Evolutionary conservation across 176 grass and related monocot species (phyloP).

Genomic region (Avena eriantha): DNA sequence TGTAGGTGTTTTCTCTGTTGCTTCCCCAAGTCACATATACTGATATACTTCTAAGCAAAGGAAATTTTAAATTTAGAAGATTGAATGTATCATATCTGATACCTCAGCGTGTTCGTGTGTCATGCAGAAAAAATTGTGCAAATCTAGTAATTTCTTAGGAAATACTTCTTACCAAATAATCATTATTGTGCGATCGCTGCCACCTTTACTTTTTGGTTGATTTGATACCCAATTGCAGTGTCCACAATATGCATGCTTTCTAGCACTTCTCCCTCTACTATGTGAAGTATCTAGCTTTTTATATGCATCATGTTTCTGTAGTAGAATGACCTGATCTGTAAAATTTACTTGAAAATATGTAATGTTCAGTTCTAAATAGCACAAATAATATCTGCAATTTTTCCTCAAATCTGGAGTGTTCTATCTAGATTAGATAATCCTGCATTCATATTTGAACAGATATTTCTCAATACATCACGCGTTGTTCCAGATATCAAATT

Average conservation of each 20-base stretch:
- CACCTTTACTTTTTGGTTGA: neutral
- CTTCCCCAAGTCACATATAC: constrained; percentile 45
- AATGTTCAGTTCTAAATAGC: neutral
- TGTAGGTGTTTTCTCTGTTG: constrained; percentile 48
- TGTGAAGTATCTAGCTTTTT: neutral
- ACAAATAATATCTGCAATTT: neutral
- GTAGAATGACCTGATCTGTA: neutral
- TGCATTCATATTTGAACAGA: neutral
- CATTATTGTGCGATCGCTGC: neutral
- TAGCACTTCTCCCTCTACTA: neutral
- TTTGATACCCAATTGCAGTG: neutral
- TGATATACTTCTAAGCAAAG: constrained; percentile 51
- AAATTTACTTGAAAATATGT: neutral
- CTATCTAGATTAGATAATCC: neutral
- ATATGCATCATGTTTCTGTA: constrained; percentile 12
- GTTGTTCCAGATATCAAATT: constrained; percentile 13
- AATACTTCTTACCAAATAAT: neutral
- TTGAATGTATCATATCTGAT: constrained; percentile 3
- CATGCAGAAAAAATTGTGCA: constrained; percentile 18
- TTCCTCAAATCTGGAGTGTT: neutral
- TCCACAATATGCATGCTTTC: neutral
- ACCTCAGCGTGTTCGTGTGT: constrained; percentile 29
- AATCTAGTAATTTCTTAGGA: neutral
- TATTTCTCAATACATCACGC: neutral
- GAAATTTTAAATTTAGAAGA: constrained; percentile 26